Conservation (phyloP, 2,329 filamentous ascomycete species). For the Verticillium klebahnii region DNA sequence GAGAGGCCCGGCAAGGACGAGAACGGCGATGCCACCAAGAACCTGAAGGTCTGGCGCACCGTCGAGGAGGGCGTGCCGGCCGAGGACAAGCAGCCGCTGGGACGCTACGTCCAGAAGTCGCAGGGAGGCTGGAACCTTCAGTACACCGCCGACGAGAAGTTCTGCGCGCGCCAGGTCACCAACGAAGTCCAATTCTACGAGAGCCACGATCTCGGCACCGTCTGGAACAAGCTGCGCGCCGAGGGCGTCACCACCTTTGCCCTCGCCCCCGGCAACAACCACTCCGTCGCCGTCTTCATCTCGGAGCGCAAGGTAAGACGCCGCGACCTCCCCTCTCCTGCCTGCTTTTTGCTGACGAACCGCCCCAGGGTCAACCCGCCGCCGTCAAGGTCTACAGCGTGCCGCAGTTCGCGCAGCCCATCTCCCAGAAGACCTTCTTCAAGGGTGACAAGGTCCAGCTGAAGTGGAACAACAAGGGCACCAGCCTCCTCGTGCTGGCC, state of each 20-base stretch:
- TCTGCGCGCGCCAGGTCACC: conserved; percentile 88
- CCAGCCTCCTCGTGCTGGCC: conserved; percentile 86
- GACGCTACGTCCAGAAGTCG: conserved; percentile 90
- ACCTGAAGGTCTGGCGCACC: conserved; percentile 93
- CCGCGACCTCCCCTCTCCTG: neutral
- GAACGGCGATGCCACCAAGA: conserved; percentile 88
- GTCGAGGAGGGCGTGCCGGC: conserved; percentile 62
- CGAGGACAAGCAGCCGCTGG: conserved; percentile 68
- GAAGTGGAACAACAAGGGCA: conserved; percentile 94
- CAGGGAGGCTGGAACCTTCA: conserved; percentile 97
- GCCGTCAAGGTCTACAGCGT: conserved; percentile 93
- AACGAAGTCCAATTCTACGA: conserved; percentile 98
- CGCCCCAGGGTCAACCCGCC: conserved; percentile 78
- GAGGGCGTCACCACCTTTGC: conserved; percentile 90
- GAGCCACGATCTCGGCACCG: conserved; percentile 75
- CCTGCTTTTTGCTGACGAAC: conserved; percentile 4
- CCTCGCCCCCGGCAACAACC: conserved; percentile 81
- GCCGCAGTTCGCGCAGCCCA: conserved; percentile 73
- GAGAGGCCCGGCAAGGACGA: conserved; percentile 91
- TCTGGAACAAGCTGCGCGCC: conserved; percentile 92
- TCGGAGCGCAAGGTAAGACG: conserved; percentile 82
- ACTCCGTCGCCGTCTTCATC: conserved; percentile 90
- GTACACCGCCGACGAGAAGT: conserved; percentile 90
- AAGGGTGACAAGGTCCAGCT: conserved; percentile 98
- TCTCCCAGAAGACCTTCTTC: conserved; percentile 98